Evolutionary conservation across 2,329 filamentous ascomycete species (phyloP).

Genomic region (Parastagonospora avenae): DNA sequence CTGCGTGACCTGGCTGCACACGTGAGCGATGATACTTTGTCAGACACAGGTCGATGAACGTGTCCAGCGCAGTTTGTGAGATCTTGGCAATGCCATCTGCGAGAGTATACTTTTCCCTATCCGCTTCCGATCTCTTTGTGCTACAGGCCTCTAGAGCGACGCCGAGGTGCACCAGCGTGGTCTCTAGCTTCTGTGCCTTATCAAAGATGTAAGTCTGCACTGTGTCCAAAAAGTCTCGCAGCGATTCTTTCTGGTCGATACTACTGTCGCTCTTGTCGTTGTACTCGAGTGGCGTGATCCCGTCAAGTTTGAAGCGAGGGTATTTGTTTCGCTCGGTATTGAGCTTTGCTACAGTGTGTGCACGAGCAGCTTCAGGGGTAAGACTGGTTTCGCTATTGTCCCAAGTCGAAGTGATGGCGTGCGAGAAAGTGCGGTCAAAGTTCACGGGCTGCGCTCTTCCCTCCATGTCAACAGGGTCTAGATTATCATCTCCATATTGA

Average conservation of each 20-base stretch:
- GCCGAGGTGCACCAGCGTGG: slow-evolving; percentile 40
- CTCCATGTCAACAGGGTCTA: slow-evolving; percentile 98
- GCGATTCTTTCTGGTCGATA: slow-evolving; percentile 69
- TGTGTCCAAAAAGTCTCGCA: slow-evolving; percentile 78
- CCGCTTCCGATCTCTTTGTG: slow-evolving; percentile 26
- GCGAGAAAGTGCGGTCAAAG: slow-evolving; percentile 88
- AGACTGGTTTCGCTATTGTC: slow-evolving; percentile 76
- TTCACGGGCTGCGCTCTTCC: slow-evolving; percentile 89
- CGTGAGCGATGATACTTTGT: slow-evolving; percentile 90
- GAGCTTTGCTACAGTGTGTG: slow-evolving; percentile 71
- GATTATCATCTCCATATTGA: slow-evolving; percentile 92
- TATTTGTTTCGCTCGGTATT: slow-evolving; percentile 67
- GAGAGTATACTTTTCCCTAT: slow-evolving; percentile 44
- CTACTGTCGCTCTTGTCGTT: slow-evolving; percentile 68
- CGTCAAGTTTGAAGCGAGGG: slow-evolving; percentile 39
- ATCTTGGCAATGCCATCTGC: slow-evolving; percentile 82
- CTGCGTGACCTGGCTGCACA: slow-evolving; percentile 92
- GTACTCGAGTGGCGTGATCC: slow-evolving; percentile 63
- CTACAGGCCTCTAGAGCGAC: slow-evolving; percentile 19
- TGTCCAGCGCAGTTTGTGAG: slow-evolving; percentile 71
- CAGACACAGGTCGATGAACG: slow-evolving; percentile 82
- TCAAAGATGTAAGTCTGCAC: slow-evolving; percentile 73
- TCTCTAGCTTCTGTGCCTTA: slow-evolving; percentile 67
- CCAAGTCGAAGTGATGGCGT: slow-evolving; percentile 77
- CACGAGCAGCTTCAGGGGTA: slow-evolving; percentile 73